Base-by-base conservation (phyloP, 2,329 filamentous ascomycete genomes). In the Whalleya microplaca region DNA sequence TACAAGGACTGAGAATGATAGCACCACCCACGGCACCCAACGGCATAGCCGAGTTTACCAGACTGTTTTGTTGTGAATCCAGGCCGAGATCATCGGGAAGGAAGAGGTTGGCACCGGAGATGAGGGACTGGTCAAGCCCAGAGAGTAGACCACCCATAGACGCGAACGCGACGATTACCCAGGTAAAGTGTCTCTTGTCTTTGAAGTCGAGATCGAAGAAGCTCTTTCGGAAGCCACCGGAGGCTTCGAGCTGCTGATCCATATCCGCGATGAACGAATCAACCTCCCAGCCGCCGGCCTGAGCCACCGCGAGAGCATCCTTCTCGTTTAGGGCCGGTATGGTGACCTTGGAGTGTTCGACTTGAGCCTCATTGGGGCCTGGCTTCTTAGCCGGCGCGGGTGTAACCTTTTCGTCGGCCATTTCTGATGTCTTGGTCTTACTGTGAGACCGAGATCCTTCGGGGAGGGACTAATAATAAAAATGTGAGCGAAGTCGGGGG, bases 71-170 rank as follows among this genome's bases (percentile, higher is more conserved):
- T 2, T 77, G 75, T 1, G 76, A 73, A 3, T 80, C 74, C 29
- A 91, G 77, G 21, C 75, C 67, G 1, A 91, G 75, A 44, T 85
- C 84, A 0, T 70, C 62, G 2, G 88, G 88, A 44, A 91, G 76
- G 68, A 83, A 88, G 3, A 91, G 76, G 66, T 88, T 87, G 48
- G 88, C 88, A 50, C 88, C 88, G 12, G 83, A 87, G 65, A 91
- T 91, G 53, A 91, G 76, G 45, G 84, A 88, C 72, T 91, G 88
- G 67, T 91, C 88, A 19, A 91, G 78, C 58, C 88, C 88, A 1
- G 86, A 89, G 0, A 91, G 81, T 20, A 91, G 75, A 69, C 88
- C 88, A 48, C 88, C 88, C 85, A 91, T 89, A 16, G 85, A 88
- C n/a, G 88, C 88, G 64, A 91, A 91, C 1, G 80, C 84, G 44